phyloP scores from a whole-genome alignment of 257 asterid species.

The Nicotiana undulata region DNA sequence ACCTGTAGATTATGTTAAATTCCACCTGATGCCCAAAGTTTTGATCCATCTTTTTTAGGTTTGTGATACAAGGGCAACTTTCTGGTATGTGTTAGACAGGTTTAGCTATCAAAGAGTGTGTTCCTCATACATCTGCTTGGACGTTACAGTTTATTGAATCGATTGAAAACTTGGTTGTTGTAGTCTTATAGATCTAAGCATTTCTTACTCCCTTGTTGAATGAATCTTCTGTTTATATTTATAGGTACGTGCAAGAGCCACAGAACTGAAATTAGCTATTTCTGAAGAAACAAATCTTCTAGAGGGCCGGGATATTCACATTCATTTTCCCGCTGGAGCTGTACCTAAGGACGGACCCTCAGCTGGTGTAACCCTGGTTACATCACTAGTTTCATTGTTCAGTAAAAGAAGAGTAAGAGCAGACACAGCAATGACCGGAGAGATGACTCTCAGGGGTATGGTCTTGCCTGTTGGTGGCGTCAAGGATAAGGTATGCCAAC shows the following conservation, averaged over 20 bases:
- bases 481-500: constrained; percentile 84
- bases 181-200: not conserved
- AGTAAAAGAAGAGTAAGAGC: constrained; percentile 84
- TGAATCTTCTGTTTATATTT: not conserved
- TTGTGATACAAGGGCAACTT: not conserved
- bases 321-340: constrained; percentile 99
- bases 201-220: not conserved
- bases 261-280: constrained; percentile 73
- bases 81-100: not conserved
- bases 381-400: constrained; percentile 93
- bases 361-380: constrained; percentile 98
- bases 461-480: constrained; percentile 99
- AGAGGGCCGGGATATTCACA: constrained; percentile 86
- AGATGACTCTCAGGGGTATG: constrained; percentile 89
- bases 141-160: not conserved
- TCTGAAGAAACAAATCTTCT: constrained; percentile 65
- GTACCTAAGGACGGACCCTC: constrained; percentile 99
- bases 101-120: not conserved
- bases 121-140: not conserved
- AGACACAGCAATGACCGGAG: constrained; percentile 99
- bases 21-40: not conserved
- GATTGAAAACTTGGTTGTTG: not conserved
- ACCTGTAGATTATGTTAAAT: not conserved
- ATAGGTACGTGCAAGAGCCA: constrained; percentile 88
- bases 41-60: not conserved